These are phyloP conservation scores for Didymosphaeria variabile DNA, from an alignment of 2,329 filamentous ascomycete genomes.

Conservation along the genomic window DNA sequence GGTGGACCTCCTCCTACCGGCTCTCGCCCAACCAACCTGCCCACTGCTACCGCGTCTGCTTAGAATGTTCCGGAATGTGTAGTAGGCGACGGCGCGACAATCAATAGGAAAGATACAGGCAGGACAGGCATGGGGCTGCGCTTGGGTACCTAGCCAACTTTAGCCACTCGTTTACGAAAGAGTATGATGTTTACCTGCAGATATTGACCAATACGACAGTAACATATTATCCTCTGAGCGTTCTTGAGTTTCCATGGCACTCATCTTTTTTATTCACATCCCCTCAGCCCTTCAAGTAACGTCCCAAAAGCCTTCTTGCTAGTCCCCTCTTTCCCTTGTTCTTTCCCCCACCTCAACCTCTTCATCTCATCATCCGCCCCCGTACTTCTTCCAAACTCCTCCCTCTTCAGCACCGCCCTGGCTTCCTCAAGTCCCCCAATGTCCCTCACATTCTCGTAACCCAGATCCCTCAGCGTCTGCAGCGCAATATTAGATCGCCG, in stretches of 20 bases:
- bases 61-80: neutral
- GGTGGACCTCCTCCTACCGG: conserved; percentile 27
- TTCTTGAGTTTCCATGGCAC: neutral
- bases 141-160: conserved; percentile 20
- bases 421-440: conserved; percentile 50
- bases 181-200: conserved; percentile 27
- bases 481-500: conserved; percentile 45
- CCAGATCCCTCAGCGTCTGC: conserved; percentile 38
- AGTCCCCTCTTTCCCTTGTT: conserved; percentile 21
- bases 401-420: conserved; percentile 36
- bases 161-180: conserved; percentile 26
- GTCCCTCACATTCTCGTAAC: conserved; percentile 43
- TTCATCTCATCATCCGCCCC: neutral
- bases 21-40: conserved; percentile 19
- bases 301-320: conserved; percentile 33
- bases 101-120: neutral
- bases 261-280: conserved; percentile 23
- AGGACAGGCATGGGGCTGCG: conserved; percentile 17
- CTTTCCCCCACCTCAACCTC: conserved; percentile 5
- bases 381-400: conserved; percentile 29
- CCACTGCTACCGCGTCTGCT: conserved; percentile 14
- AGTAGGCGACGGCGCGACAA: neutral
- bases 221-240: conserved; percentile 3
- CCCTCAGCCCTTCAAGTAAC: conserved; percentile 42
- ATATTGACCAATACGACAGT: neutral